Conservation (phyloP, 345 rosid genomes). For the Populus deltoides region DNA sequence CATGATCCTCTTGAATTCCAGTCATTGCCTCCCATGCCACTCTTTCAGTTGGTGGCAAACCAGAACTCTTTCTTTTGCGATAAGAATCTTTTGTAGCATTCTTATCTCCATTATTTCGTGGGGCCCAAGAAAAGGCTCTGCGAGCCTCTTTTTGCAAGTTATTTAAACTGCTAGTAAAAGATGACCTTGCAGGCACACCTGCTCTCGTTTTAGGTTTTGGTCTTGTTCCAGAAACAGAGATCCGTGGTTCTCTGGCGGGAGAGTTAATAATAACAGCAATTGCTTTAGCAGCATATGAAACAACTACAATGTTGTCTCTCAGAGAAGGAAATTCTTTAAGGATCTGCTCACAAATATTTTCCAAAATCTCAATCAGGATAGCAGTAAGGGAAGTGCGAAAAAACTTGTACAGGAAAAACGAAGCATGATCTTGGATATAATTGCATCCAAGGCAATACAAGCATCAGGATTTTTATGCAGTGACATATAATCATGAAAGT, state of each 20-base stretch:
- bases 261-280: conserved; percentile 66
- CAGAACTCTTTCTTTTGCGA: conserved; percentile 86
- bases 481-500: conserved; percentile 5
- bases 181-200: conserved; percentile 55
- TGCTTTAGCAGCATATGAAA: conserved; percentile 87
- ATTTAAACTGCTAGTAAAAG: conserved; percentile 82
- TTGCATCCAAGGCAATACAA: conserved; percentile 7
- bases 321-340: conserved; percentile 84
- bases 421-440: neutral
- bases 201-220: conserved; percentile 60
- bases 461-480: conserved; percentile 3
- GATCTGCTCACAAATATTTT: conserved; percentile 50
- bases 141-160: conserved; percentile 94
- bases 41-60: conserved; percentile 73
- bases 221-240: conserved; percentile 68
- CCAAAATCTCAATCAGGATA: neutral
- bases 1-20: conserved; percentile 81
- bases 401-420: neutral
- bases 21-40: conserved; percentile 97
- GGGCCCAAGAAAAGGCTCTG: conserved; percentile 95
- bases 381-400: neutral
- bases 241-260: conserved; percentile 72
- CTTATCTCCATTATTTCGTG: conserved; percentile 78
- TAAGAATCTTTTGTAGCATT: conserved; percentile 68
- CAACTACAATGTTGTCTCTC: conserved; percentile 68